Conservation (phyloP, 768 basidiomycete genomes). For the Strobilomyces echinocephalus region DNA sequence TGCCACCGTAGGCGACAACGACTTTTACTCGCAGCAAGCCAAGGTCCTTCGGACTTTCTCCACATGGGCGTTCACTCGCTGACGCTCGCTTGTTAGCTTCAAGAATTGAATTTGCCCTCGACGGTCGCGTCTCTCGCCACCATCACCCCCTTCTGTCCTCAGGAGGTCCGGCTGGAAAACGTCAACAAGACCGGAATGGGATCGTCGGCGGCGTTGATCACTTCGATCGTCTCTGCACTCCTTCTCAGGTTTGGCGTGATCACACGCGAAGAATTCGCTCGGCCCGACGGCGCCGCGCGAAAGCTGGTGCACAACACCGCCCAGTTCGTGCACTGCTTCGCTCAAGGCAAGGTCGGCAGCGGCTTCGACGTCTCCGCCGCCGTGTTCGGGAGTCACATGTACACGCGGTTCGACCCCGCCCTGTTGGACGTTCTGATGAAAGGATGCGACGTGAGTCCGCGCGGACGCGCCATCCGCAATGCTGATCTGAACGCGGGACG, state of each 20-base stretch:
- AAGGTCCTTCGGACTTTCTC: slow-evolving; percentile 47
- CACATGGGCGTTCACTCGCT: neutral
- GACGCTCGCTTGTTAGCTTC: slow-evolving; percentile 45
- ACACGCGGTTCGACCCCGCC: slow-evolving; percentile 78
- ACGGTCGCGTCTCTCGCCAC: slow-evolving; percentile 58
- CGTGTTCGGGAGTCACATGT: slow-evolving; percentile 91
- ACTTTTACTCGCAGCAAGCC: slow-evolving; percentile 93
- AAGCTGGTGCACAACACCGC: slow-evolving; percentile 84
- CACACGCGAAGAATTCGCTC: slow-evolving; percentile 42
- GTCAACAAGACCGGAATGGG: slow-evolving; percentile 99
- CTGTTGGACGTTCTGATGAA: slow-evolving; percentile 28
- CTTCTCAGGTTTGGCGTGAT: slow-evolving; percentile 72
- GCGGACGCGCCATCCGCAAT: neutral
- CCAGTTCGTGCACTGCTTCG: slow-evolving; percentile 92
- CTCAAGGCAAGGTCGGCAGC: slow-evolving; percentile 96
- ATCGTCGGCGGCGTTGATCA: slow-evolving; percentile 95
- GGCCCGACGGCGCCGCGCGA: slow-evolving; percentile 42
- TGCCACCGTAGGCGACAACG: slow-evolving; percentile 87
- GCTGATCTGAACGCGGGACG: neutral
- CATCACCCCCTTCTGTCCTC: slow-evolving; percentile 73
- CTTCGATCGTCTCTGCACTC: slow-evolving; percentile 84
- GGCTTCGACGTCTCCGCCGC: slow-evolving; percentile 96
- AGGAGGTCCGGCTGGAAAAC: slow-evolving; percentile 61
- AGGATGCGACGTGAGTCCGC: slow-evolving; percentile 18
- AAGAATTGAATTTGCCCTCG: slow-evolving; percentile 53